Evolutionary conservation across 1,284 basidiomycete species (phyloP), one percentile per base, ranked within the genome.

Genomic region (Singerocomus inundabilis): DNA sequence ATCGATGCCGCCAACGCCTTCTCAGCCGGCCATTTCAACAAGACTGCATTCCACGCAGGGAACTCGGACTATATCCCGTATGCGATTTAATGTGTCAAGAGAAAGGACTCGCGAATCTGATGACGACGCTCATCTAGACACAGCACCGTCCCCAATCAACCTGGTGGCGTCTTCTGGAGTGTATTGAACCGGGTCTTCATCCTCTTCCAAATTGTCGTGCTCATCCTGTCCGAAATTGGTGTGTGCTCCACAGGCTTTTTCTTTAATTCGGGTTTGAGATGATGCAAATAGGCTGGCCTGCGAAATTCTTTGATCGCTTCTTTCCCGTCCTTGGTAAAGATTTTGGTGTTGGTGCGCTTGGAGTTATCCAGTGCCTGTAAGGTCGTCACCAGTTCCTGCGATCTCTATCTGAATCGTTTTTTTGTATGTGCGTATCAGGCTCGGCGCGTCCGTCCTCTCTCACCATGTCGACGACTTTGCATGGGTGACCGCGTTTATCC

Each of bases 101-200:
- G 9, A 5, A 31, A 29, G 16, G 24, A 9, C 8, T 24, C 13
- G 34, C 18, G 7, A 4, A 16, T 31, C 21, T 45, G 24, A 49
- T 51, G 48, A 51, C 33, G 37, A 37, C 7, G 10, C 7, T 43
- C 44, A 10, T 55, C 6, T 55, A 89, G 86, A 50, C 74, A 77
- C 51, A 87, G 83, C 65, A 88, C 89, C 2, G 87, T 94, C 5
- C 91, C 91, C 0, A 88, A 91, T 62, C 90, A 95, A 69, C 75
- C 89, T 40, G 91, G 88, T 3, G 91, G 92, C 15, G 81, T 81
- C 2, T 93, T 93, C 69, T 94, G 91, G 88, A 85, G 89, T 1
- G 83, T 93, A 43, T 73, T 93, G 46, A 87, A 90, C 64, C 78
- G 90, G 18, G 70, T 94, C 33, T 79, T 94, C 61, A 89, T 93